Evolutionary conservation across 164 flowering plant genomes (phyloP).

Genomic region (Litsea cubeba): DNA sequence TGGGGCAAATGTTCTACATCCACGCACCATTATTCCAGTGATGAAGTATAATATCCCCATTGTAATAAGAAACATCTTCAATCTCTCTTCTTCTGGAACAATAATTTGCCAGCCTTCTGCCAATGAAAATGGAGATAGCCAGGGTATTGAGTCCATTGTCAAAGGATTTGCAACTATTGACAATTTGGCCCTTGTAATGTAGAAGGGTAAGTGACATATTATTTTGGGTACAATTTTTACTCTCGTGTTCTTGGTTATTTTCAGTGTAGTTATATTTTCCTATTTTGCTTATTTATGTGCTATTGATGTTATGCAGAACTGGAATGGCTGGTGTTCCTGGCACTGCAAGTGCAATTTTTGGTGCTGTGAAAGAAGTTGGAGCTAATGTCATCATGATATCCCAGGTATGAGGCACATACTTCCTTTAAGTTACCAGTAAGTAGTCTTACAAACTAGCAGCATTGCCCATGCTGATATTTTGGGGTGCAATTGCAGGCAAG

Average conservation of each 20-base stretch:
- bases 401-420: conserved; percentile 43
- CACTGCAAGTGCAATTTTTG: conserved; percentile 85
- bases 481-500: conserved; percentile 60
- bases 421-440: neutral
- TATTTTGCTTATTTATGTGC: neutral
- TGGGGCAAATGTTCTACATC: conserved; percentile 98
- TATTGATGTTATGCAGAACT: conserved; percentile 46
- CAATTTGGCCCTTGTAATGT: conserved; percentile 93
- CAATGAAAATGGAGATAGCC: conserved; percentile 38
- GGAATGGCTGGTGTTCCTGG: conserved; percentile 99
- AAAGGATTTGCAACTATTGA: conserved; percentile 99
- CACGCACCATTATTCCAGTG: conserved; percentile 95
- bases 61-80: conserved; percentile 86
- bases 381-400: conserved; percentile 99
- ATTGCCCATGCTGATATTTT: conserved; percentile 11
- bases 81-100: conserved; percentile 89
- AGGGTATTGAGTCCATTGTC: conserved; percentile 49
- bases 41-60: conserved; percentile 95
- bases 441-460: neutral
- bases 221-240: neutral
- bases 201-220: conserved; percentile 70
- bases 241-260: neutral
- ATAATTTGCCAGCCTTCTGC: conserved; percentile 55
- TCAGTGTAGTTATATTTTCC: neutral
- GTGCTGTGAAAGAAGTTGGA: conserved; percentile 94